A percentile compares a stretch with the other conserved stretches of the same genome.
Evolutionary conservation across 2,329 filamentous ascomycete species (phyloP).

Genomic region (Pyrenophora teres): DNA sequence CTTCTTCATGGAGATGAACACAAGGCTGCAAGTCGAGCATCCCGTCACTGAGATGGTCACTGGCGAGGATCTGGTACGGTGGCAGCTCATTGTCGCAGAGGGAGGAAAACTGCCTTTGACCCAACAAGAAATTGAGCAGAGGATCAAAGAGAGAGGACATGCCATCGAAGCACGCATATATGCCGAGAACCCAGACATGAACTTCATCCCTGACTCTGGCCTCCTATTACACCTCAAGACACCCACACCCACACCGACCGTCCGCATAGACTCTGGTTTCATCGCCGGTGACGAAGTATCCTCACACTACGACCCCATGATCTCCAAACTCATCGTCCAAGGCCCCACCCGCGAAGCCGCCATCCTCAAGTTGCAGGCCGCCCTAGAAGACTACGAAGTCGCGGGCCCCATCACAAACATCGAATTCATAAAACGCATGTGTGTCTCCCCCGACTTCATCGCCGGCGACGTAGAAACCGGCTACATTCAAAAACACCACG

Average conservation of each 20-base stretch:
- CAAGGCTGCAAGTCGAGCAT: conserved; percentile 92
- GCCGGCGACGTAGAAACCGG: conserved; percentile 91
- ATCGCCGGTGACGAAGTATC: conserved; percentile 89
- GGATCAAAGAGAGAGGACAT: conserved; percentile 76
- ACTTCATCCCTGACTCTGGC: conserved; percentile 94
- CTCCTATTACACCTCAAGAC: conserved; percentile 81
- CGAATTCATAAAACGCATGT: conserved; percentile 91
- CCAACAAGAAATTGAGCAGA: conserved; percentile 67
- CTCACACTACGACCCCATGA: conserved; percentile 97
- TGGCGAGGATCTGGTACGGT: conserved; percentile 81
- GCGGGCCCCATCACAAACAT: conserved; percentile 94
- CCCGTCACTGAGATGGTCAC: conserved; percentile 86
- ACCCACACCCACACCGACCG: conserved; percentile 69
- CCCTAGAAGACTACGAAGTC: conserved; percentile 87
- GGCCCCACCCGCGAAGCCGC: conserved; percentile 78
- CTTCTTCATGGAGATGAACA: conserved; percentile 76
- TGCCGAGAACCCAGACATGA: conserved; percentile 87
- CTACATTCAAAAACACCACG: conserved; percentile 87
- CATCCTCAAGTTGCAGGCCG: conserved; percentile 78
- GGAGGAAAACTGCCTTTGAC: conserved; percentile 69
- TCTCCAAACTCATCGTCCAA: conserved; percentile 93
- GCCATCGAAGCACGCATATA: conserved; percentile 97
- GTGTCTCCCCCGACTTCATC: conserved; percentile 79
- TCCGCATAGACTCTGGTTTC: conserved; percentile 93
- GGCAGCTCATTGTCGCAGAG: conserved; percentile 88